phyloP scores from a whole-genome alignment of 345 rosid species.

The Stellera chamaejasme region DNA sequence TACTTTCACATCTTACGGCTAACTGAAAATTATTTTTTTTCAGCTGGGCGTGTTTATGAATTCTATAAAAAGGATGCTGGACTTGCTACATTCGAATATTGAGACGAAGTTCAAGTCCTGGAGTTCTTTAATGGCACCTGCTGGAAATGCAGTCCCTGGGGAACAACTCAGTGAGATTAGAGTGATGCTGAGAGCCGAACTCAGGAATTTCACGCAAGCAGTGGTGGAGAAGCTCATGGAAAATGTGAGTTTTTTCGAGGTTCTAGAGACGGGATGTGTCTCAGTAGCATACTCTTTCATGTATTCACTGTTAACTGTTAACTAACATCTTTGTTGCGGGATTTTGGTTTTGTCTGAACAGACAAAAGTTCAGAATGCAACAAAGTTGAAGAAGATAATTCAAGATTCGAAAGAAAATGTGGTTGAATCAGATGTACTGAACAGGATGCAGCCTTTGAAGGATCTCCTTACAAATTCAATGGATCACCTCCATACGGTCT shows the following conservation, averaged over 20 bases:
- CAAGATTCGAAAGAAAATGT: conserved; percentile 71
- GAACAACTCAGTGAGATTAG: conserved; percentile 87
- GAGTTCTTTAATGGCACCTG: conserved; percentile 61
- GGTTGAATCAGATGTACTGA: conserved; percentile 60
- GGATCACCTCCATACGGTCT: conserved; percentile 52
- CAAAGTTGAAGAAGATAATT: conserved; percentile 83
- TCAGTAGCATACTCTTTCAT: neutral
- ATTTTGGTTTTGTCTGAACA: conserved; percentile 16
- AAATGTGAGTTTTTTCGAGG: conserved; percentile 44
- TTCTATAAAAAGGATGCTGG: conserved; percentile 90
- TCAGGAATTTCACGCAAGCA: conserved; percentile 76
- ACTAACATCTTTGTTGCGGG: no score
- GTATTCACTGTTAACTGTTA: no score
- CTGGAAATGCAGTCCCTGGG: conserved; percentile 55
- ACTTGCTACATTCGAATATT: conserved; percentile 54
- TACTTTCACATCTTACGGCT: neutral
- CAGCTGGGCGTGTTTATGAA: conserved; percentile 88
- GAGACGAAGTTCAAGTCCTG: conserved; percentile 71
- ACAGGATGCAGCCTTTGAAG: conserved; percentile 64
- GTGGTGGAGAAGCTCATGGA: conserved; percentile 88
- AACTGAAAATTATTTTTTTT: conserved; percentile 9
- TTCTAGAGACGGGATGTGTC: neutral
- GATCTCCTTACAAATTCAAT: conserved; percentile 61
- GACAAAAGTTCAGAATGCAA: conserved; percentile 73
- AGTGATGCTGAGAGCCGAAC: conserved; percentile 78